Evolutionary conservation across 495 filamentous ascomycete species (phyloP).

Genomic region (Penicillium cataractarum): DNA sequence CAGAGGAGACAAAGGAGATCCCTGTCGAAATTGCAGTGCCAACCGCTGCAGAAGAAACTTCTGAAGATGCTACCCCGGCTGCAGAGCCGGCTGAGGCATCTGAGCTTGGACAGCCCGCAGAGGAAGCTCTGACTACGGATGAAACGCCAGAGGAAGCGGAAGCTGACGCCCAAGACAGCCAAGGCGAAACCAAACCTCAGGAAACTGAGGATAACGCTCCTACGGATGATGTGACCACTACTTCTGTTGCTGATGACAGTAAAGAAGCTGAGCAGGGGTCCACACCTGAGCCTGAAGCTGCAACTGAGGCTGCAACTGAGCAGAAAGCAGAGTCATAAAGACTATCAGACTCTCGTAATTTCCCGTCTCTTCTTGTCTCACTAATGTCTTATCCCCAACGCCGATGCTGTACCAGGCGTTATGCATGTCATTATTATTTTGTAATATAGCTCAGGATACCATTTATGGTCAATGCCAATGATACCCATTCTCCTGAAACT

Average conservation of each 20-base stretch:
- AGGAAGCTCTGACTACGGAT: conserved; percentile 11
- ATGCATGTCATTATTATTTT: conserved; percentile 24
- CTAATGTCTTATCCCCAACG: conserved; percentile 11
- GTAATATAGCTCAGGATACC: conserved; percentile 42
- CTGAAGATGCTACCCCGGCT: conserved; percentile 10
- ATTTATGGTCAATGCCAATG: conserved; percentile 44
- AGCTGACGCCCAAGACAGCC: conserved; percentile 1
- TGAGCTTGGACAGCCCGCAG: conserved; percentile 9
- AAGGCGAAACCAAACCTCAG: conserved; percentile 8
- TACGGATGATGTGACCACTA: conserved; percentile 14
- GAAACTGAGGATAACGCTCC: conserved; percentile 16
- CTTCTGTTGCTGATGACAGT: conserved; percentile 14
- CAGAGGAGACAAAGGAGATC: conserved; percentile 9
- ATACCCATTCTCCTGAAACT: conserved; percentile 37
- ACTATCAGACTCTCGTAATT: conserved; percentile 16
- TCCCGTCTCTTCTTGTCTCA: conserved; percentile 2
- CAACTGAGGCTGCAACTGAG: conserved; percentile 19
- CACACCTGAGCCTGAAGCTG: conserved; percentile 2
- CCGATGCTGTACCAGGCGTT: conserved; percentile 13
- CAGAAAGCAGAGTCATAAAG: conserved; percentile 17
- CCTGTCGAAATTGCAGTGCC: not conserved
- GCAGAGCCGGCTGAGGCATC: conserved; percentile 7
- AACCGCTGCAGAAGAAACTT: conserved; percentile 6
- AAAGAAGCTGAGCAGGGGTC: conserved; percentile 17
- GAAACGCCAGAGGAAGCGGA: conserved; percentile 6